Evolutionary conservation across 352 stramenopile species (phyloP).

Genomic region (Globisporangium takayamanum): DNA sequence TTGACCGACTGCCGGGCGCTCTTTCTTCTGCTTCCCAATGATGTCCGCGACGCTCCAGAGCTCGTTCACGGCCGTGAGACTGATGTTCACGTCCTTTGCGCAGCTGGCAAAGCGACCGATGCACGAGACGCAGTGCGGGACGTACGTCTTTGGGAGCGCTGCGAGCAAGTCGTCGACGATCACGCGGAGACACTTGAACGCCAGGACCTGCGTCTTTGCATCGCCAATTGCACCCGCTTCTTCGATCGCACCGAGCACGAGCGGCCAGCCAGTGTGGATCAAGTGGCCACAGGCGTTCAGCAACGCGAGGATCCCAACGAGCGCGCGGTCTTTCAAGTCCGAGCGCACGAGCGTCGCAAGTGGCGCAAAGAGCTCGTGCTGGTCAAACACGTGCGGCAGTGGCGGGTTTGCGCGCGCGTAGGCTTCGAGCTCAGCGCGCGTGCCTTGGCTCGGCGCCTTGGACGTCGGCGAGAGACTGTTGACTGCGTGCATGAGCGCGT

Average conservation of each 20-base stretch:
- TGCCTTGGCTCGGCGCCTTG: constrained; percentile 32
- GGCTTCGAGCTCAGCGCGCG: constrained; percentile 40
- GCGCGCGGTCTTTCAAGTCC: constrained; percentile 69
- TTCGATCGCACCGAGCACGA: constrained; percentile 61
- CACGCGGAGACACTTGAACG: constrained; percentile 95
- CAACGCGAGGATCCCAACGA: constrained; percentile 68
- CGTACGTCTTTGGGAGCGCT: constrained; percentile 61
- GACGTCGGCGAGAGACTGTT: constrained; percentile 51
- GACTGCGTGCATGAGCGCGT: constrained; percentile 50
- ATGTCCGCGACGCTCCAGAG: constrained; percentile 92
- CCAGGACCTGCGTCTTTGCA: constrained; percentile 69
- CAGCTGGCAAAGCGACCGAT: constrained; percentile 92
- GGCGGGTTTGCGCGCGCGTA: constrained; percentile 23
- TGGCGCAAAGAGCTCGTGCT: constrained; percentile 61
- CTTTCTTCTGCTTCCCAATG: constrained; percentile 56
- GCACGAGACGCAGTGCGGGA: constrained; percentile 85
- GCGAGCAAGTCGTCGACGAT: constrained; percentile 96
- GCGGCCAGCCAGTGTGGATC: constrained; percentile 59
- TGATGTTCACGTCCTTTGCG: constrained; percentile 96
- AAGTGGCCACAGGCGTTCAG: constrained; percentile 73
- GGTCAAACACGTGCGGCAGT: constrained; percentile 51
- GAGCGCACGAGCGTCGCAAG: constrained; percentile 54
- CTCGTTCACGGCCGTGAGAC: constrained; percentile 95
- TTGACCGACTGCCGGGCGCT: neutral
- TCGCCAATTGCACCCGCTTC: constrained; percentile 61